Base-by-base conservation (phyloP, 495 filamentous ascomycete species). In the Podospora fimiseda region DNA sequence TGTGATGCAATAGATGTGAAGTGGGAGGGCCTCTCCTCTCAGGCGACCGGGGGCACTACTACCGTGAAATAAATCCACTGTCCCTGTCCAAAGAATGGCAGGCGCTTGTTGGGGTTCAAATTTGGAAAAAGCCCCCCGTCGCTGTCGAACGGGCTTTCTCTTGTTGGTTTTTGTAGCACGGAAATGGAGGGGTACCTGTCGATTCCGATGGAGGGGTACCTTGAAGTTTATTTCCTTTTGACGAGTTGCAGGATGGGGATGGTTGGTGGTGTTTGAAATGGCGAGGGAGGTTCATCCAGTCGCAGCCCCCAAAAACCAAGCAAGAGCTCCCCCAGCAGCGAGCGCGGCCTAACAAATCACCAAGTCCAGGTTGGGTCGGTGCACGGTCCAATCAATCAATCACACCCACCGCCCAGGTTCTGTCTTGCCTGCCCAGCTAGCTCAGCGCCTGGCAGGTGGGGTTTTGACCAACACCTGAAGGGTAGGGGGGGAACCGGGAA, bases 1-100 rank as follows among this genome's bases (percentile, higher is more conserved):
- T 51, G 60, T 65, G 66, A 66, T 69, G 66, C 64, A 69, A 65
- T 65, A 51, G 49, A 51, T 53, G 56, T 45, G 57, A 51, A 55
- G 56, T 45, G 57, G 53, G 58, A 50, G 57, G 50, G 21, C 24
- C 53, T 48, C 23, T n/a, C n/a, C n/a, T n/a, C 27, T 33, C 46
- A 23, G 44, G 45, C 51, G 30, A 51, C 46, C 42, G 37, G 41
- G 50, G 55, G 50, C 50, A 38, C 50, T 47, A 38, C 50, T 47
- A 45, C 46, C 19, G 41, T 33, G 45, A 50, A n/a, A 53, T 44
- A 16, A 16, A 20, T 39, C 18, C 43, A 43, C 44, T 19, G 44
- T 21, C 27, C n/a, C 11, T 33, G 11, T 33, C 27, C 27, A 33
- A 11, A 11, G 5, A 33, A 33, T 11, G 27, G 27, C 27, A 33